Conservation (phyloP, 768 basidiomycete species). For the Plicaturopsis crispa region DNA sequence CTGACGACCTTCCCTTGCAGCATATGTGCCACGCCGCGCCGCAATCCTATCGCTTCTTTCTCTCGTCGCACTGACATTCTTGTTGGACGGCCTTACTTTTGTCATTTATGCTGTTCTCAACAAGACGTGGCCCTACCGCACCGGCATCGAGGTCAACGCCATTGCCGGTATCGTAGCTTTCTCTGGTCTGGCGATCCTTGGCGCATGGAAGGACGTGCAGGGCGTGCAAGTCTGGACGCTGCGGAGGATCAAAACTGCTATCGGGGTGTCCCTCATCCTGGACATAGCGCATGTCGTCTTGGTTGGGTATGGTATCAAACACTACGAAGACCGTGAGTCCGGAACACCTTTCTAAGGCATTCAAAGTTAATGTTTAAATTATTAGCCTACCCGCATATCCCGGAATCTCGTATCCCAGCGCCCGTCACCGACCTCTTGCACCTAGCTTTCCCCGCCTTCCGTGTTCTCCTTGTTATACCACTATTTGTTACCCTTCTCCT, state of each 20-base stretch:
- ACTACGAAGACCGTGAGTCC: slow-evolving; percentile 8
- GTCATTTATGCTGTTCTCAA: slow-evolving; percentile 57
- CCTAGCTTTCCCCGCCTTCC: slow-evolving; percentile 52
- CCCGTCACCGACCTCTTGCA: slow-evolving; percentile 35
- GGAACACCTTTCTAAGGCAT: too few species aligned
- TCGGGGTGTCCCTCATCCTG: slow-evolving; percentile 44
- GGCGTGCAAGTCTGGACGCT: slow-evolving; percentile 64
- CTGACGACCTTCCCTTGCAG: too few species aligned
- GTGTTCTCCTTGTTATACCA: slow-evolving; percentile 53
- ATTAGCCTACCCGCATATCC: slow-evolving; percentile 2
- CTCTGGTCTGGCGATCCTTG: slow-evolving; percentile 64
- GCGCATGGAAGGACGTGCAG: slow-evolving; percentile 72
- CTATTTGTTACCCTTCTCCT: slow-evolving; percentile 53
- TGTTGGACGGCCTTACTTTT: slow-evolving; percentile 72
- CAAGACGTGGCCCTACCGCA: slow-evolving; percentile 54
- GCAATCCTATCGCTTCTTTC: slow-evolving; percentile 69
- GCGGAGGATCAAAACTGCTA: slow-evolving; percentile 46
- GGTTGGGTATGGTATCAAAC: slow-evolving; percentile 27
- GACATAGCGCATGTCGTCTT: slow-evolving; percentile 58
- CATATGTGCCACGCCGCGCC: slow-evolving; percentile 65
- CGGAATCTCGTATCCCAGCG: slow-evolving; percentile 12
- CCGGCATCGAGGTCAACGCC: slow-evolving; percentile 62
- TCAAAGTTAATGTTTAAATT: too few species aligned
- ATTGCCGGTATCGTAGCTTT: slow-evolving; percentile 65
- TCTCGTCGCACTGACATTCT: slow-evolving; percentile 62